Evolutionary conservation across 495 filamentous ascomycete species (phyloP).

Genomic region (Xylaria bambusicola): DNA sequence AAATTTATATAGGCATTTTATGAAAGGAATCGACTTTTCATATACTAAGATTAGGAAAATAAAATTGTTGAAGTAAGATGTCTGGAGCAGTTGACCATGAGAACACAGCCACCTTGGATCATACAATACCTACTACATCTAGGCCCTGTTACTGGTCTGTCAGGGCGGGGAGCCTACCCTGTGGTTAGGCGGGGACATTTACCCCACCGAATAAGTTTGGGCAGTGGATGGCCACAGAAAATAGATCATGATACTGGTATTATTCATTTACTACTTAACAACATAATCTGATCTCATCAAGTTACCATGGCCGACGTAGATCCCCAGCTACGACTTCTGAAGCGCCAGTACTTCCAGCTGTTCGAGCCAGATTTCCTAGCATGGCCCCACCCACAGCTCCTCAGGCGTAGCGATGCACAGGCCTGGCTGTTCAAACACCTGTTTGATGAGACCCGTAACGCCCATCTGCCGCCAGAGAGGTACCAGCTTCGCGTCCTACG

Average conservation of each 20-base stretch:
- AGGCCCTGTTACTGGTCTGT: no score
- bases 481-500: constrained; percentile 72
- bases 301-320: constrained; percentile 20
- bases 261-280: not conserved
- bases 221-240: no score
- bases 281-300: not conserved
- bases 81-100: no score
- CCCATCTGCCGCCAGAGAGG: constrained; percentile 57
- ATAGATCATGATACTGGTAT: no score
- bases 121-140: no score
- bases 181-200: no score
- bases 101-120: no score
- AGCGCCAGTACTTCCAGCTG: constrained; percentile 69
- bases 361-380: constrained; percentile 50
- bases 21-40: no score
- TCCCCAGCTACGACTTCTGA: constrained; percentile 45
- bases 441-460: constrained; percentile 55
- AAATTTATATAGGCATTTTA: no score
- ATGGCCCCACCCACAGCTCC: constrained; percentile 54
- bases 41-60: no score
- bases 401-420: constrained; percentile 60
- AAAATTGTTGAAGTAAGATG: no score
- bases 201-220: constrained; percentile 2
- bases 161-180: constrained; percentile 12
- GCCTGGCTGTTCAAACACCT: constrained; percentile 58